Evolutionary conservation across 2,329 filamentous ascomycete genomes (phyloP).

Genomic region (Drechmeria coniospora): DNA sequence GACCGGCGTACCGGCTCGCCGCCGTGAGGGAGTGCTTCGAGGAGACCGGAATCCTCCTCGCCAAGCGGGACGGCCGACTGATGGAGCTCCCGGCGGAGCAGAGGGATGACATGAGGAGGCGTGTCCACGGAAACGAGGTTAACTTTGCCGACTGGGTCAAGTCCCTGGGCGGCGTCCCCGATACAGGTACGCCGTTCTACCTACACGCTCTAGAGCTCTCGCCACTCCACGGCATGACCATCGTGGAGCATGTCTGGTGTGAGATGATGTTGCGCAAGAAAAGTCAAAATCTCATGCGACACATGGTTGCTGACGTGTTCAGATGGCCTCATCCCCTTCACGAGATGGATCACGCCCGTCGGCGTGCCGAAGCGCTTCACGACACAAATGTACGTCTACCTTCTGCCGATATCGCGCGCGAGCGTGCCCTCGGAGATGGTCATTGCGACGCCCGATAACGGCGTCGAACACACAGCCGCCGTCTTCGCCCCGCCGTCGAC

Average conservation of each 20-base stretch:
- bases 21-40: constrained; percentile 90
- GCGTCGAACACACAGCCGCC: constrained; percentile 53
- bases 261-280: no score
- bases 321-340: constrained; percentile 65
- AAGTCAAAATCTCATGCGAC: no score
- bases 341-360: constrained; percentile 76
- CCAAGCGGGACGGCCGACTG: constrained; percentile 36
- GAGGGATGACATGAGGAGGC: constrained; percentile 48
- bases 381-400: constrained; percentile 94
- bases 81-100: constrained; percentile 44
- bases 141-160: constrained; percentile 52
- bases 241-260: no score
- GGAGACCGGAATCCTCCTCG: constrained; percentile 79
- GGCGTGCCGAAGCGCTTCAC: constrained; percentile 65
- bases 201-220: neutral
- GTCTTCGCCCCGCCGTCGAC: constrained; percentile 53
- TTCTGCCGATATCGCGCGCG: constrained; percentile 45
- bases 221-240: neutral
- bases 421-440: constrained; percentile 32
- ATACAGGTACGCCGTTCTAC: constrained; percentile 36
- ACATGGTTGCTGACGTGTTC: neutral
- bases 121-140: constrained; percentile 50
- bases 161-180: constrained; percentile 41
- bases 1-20: constrained; percentile 58
- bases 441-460: constrained; percentile 58